These are phyloP conservation scores for Carex myosuroides DNA, from an alignment of 176 grass and related monocot species.

Conservation along the genomic window DNA sequence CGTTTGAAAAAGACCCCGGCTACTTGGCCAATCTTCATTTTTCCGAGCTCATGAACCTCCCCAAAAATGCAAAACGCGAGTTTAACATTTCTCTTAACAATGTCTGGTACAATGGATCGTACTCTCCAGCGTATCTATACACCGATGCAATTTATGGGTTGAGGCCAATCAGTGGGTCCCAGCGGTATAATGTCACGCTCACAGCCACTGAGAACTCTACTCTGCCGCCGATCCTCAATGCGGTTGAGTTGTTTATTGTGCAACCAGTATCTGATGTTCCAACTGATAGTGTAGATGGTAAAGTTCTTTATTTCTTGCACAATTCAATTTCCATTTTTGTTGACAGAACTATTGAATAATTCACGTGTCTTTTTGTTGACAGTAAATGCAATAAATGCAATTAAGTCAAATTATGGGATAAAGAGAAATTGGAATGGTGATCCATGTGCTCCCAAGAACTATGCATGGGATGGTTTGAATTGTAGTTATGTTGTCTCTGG, in stretches of 20 bases:
- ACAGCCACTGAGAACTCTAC: constrained; percentile 16
- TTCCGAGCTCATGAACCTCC: not conserved
- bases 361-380: not conserved
- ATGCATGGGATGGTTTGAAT: constrained; percentile 43
- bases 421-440: constrained; percentile 53
- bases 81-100: constrained; percentile 5
- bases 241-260: constrained; percentile 26
- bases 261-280: not conserved
- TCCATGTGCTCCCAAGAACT: constrained; percentile 36
- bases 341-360: not conserved
- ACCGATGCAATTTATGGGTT: not conserved
- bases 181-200: not conserved
- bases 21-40: constrained; percentile 8
- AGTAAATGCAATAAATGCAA: constrained; percentile 51
- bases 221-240: constrained; percentile 34
- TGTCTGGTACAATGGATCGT: not conserved
- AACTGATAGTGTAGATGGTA: constrained; percentile 37
- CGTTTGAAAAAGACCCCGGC: not conserved
- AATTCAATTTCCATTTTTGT: not conserved
- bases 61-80: not conserved
- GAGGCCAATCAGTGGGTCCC: not conserved
- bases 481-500: constrained; percentile 36
- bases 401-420: constrained; percentile 35
- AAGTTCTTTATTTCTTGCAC: not conserved
- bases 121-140: constrained; percentile 12